Evolutionary conservation across 495 filamentous ascomycete species (phyloP).

Genomic region (Penicillium robsamsonii): DNA sequence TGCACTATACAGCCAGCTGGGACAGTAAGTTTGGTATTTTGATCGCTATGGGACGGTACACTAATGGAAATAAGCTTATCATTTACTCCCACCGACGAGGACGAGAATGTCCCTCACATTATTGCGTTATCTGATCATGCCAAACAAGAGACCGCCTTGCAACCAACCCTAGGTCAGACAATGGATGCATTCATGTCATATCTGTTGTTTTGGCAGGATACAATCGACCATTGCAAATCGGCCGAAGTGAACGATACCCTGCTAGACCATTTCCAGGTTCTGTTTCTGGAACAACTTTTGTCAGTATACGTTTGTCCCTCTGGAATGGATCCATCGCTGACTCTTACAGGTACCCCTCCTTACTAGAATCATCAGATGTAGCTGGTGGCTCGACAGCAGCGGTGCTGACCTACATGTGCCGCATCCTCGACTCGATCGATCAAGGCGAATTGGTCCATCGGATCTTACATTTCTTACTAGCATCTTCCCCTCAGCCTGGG

Average conservation of each 20-base stretch:
- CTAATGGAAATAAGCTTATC: slow-evolving; percentile 36
- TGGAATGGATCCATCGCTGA: slow-evolving; percentile 18
- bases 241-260: slow-evolving; percentile 87
- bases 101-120: slow-evolving; percentile 72
- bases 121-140: slow-evolving; percentile 81
- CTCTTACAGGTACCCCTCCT: slow-evolving; percentile 75
- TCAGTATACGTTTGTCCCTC: slow-evolving; percentile 41
- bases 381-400: slow-evolving; percentile 96
- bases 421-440: slow-evolving; percentile 85
- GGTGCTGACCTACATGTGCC: slow-evolving; percentile 87
- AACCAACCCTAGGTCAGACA: slow-evolving; percentile 64
- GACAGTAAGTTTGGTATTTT: slow-evolving; percentile 51
- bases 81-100: slow-evolving; percentile 48
- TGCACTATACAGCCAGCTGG: slow-evolving; percentile 94
- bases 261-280: slow-evolving; percentile 93
- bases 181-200: slow-evolving; percentile 94
- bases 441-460: slow-evolving; percentile 90
- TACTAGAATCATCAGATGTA: slow-evolving; percentile 93
- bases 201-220: slow-evolving; percentile 96
- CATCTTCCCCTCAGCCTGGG: slow-evolving; percentile 55
- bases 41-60: neutral
- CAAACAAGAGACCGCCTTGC: slow-evolving; percentile 36
- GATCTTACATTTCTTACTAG: slow-evolving; percentile 89
- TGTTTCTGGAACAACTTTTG: slow-evolving; percentile 94
- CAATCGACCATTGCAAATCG: slow-evolving; percentile 90